Conservation (phyloP, 306 rosid species). For the Alnus glutinosa region DNA sequence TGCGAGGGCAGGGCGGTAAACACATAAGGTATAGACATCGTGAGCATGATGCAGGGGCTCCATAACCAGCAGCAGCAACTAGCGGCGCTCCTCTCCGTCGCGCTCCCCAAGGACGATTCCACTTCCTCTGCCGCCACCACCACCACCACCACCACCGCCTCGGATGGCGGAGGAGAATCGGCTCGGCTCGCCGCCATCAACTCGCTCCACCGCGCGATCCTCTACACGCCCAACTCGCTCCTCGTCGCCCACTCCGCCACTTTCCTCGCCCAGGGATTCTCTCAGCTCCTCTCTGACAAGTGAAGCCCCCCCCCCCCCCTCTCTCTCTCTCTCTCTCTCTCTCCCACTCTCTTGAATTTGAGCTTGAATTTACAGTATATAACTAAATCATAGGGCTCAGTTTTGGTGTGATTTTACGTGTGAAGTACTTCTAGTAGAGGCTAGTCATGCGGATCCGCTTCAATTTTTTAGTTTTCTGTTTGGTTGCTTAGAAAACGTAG, state of each 20-base stretch:
- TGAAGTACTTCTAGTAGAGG: background rate
- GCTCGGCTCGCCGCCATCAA: conserved; percentile 70
- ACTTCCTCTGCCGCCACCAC: conserved; percentile 8
- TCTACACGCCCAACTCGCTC: conserved; percentile 79
- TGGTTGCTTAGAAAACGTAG: background rate
- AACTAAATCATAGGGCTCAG: background rate
- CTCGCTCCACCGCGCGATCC: conserved; percentile 84
- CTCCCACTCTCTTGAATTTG: background rate
- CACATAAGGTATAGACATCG: background rate
- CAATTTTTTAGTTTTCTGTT: background rate
- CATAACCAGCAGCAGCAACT: conserved; percentile 86
- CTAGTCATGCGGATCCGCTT: background rate
- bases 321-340: background rate
- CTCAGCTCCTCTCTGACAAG: conserved; percentile 90
- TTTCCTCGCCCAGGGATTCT: conserved; percentile 79
- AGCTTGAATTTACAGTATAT: background rate
- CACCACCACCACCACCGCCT: background rate
- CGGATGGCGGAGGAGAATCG: conserved; percentile 53
- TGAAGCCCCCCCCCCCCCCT: conserved; percentile 18
- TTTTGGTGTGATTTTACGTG: background rate
- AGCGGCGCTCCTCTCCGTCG: conserved; percentile 81
- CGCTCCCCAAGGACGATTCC: conserved; percentile 66
- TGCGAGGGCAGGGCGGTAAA: conserved; percentile 16
- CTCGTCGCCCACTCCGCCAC: conserved; percentile 88
- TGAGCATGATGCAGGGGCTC: conserved; percentile 68